Conservation (phyloP, 805 yeast species). For the Yarrowia alimentaria region DNA sequence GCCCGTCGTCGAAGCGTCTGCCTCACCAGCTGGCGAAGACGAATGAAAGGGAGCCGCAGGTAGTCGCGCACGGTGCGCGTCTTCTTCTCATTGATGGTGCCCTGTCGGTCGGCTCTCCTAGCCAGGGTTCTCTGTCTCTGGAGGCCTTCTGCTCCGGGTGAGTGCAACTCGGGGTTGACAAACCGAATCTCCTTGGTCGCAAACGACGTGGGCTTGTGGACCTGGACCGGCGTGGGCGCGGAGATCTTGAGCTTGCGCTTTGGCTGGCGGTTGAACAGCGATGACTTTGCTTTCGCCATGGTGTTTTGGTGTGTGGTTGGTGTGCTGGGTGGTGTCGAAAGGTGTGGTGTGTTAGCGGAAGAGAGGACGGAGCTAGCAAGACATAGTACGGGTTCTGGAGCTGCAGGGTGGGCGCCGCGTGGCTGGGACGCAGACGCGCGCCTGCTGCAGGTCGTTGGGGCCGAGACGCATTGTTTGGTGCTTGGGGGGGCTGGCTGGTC, state of each 20-base stretch:
- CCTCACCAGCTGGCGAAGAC: constrained; percentile 11
- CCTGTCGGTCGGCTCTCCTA: constrained; percentile 18
- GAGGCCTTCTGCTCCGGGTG: background rate
- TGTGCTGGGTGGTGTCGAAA: background rate
- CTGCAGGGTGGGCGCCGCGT: too few relatives aligned
- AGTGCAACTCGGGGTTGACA: constrained; percentile 20
- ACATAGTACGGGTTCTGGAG: too few relatives aligned
- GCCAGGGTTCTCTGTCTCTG: constrained; percentile 3
- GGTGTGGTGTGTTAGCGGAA: too few relatives aligned
- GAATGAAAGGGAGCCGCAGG: constrained; percentile 11
- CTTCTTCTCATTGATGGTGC: constrained; percentile 10
- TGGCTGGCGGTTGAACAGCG: constrained; percentile 20
- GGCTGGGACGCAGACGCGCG: too few relatives aligned
- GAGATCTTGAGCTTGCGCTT: constrained; percentile 7
- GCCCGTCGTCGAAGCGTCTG: constrained; percentile 10
- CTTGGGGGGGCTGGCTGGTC: too few relatives aligned
- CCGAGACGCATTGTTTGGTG: too few relatives aligned
- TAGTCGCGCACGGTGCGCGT: background rate
- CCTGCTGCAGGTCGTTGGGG: too few relatives aligned
- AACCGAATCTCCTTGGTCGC: constrained; percentile 25
- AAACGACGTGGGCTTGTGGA: constrained; percentile 25
- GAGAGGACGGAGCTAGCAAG: too few relatives aligned
- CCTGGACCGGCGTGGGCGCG: constrained; percentile 21
- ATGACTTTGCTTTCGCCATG: too few relatives aligned
- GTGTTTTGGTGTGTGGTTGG: constrained; percentile 3